Evolutionary conservation across 306 rosid species (phyloP).

Genomic region (Cucumis cinereus): DNA sequence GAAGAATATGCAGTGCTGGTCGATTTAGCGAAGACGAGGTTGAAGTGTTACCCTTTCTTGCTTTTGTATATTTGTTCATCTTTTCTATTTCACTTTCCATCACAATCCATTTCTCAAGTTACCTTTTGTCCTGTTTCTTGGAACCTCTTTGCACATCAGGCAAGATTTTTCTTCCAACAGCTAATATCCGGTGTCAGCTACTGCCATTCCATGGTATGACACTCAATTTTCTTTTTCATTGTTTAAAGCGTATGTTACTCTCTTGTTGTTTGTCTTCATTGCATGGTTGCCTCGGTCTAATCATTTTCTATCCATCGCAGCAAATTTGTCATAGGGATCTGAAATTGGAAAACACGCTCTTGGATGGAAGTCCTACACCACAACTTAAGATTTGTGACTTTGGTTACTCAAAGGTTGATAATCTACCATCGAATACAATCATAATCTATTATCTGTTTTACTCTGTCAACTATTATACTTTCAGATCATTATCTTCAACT

Average conservation of each 20-base stretch:
- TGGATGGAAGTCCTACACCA: slow-evolving; percentile 80
- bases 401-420: slow-evolving; percentile 73
- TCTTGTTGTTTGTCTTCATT: background rate
- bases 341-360: slow-evolving; percentile 80
- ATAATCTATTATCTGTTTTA: background rate
- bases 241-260: background rate
- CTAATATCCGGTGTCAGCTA: slow-evolving; percentile 91
- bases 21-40: slow-evolving; percentile 95
- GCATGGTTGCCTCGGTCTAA: background rate
- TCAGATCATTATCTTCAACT: background rate
- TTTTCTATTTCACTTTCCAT: background rate
- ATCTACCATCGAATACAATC: background rate
- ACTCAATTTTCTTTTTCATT: background rate
- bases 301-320: slow-evolving; percentile 20
- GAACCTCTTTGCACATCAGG: slow-evolving; percentile 31
- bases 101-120: background rate
- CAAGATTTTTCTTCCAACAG: slow-evolving; percentile 96
- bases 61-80: background rate
- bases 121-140: background rate
- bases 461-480: background rate
- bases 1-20: slow-evolving; percentile 60
- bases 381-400: slow-evolving; percentile 85
- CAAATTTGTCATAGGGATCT: slow-evolving; percentile 94
- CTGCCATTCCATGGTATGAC: slow-evolving; percentile 73
- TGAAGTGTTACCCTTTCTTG: slow-evolving; percentile 2